Evolutionary conservation across 495 filamentous ascomycete species (phyloP).

Genomic region (Annulohypoxylon maeteangense): DNA sequence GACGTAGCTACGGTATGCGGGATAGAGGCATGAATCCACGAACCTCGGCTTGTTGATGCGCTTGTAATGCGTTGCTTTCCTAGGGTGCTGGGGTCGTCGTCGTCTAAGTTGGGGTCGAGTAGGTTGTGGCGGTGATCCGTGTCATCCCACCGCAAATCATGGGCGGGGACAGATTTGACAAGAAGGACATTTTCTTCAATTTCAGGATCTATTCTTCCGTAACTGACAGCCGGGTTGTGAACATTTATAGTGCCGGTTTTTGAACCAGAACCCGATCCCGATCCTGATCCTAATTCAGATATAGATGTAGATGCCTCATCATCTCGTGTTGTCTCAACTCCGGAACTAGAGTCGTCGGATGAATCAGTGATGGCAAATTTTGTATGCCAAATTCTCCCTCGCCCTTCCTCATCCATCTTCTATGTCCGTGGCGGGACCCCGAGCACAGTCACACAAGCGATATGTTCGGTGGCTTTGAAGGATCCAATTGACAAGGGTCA

Average conservation of each 20-base stretch:
- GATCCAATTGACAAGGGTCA: conserved; percentile 41
- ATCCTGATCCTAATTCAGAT: neutral
- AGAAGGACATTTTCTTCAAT: conserved; percentile 43
- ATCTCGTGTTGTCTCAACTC: neutral
- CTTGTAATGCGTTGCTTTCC: conserved; percentile 22
- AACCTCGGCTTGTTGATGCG: conserved; percentile 33
- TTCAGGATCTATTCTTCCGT: conserved; percentile 44
- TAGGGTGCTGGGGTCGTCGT: conserved; percentile 19
- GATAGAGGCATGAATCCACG: conserved; percentile 26
- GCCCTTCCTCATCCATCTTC: conserved; percentile 29
- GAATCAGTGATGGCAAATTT: conserved; percentile 1
- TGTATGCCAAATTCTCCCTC: conserved; percentile 7
- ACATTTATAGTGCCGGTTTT: conserved; percentile 37
- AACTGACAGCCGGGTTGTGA: conserved; percentile 41
- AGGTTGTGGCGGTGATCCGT: conserved; percentile 24
- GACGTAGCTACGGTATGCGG: conserved; percentile 8
- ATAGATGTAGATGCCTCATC: conserved; percentile 3
- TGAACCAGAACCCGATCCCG: conserved; percentile 4
- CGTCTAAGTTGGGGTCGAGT: conserved; percentile 29
- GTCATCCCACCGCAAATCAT: conserved; percentile 30
- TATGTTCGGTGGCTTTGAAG: conserved; percentile 26
- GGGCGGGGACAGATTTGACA: conserved; percentile 37
- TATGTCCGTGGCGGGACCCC: conserved; percentile 26
- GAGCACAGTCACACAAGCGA: conserved; percentile 34
- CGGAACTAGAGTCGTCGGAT: conserved; percentile 24